phyloP scores from a whole-genome alignment of 2,329 filamentous ascomycete species.

The Cladosporium sp. region DNA sequence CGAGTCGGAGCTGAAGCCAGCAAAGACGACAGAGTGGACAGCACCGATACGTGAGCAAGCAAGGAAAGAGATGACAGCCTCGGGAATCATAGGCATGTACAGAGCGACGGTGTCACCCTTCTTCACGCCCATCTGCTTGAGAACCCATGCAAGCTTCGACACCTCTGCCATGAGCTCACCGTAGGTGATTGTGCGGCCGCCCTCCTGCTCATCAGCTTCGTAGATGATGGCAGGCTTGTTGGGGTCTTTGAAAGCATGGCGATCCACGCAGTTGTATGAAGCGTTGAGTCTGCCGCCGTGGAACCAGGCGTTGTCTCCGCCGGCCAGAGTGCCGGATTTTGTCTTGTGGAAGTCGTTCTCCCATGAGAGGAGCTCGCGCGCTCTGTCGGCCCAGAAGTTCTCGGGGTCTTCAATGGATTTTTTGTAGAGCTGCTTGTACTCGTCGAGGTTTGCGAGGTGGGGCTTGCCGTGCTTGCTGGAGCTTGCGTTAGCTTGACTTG shows the following conservation, averaged over 20 bases:
- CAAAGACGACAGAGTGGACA: slow-evolving; percentile 95
- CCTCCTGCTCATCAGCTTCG: slow-evolving; percentile 86
- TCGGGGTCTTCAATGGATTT: slow-evolving; percentile 88
- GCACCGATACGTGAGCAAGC: slow-evolving; percentile 91
- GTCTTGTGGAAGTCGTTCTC: slow-evolving; percentile 90
- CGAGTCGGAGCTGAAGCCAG: slow-evolving; percentile 95
- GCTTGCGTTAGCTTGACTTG: slow-evolving; percentile 12
- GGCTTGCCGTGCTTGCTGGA: slow-evolving; percentile 60
- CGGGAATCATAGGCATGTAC: slow-evolving; percentile 98
- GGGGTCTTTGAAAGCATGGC: slow-evolving; percentile 92
- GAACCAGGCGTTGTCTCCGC: slow-evolving; percentile 93
- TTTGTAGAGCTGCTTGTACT: slow-evolving; percentile 66
- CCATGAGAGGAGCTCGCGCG: slow-evolving; percentile 88
- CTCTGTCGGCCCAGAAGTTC: slow-evolving; percentile 84
- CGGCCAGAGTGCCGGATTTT: slow-evolving; percentile 69
- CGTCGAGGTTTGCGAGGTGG: slow-evolving; percentile 59
- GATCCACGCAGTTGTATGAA: slow-evolving; percentile 95
- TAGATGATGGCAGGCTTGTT: slow-evolving; percentile 96
- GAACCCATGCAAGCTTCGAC: slow-evolving; percentile 78
- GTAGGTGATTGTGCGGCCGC: slow-evolving; percentile 90
- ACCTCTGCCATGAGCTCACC: slow-evolving; percentile 91
- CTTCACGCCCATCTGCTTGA: slow-evolving; percentile 93
- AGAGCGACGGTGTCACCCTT: slow-evolving; percentile 97
- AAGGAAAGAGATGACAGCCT: slow-evolving; percentile 86
- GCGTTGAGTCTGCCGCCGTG: slow-evolving; percentile 91